phyloP scores from a whole-genome alignment of 176 grass and related monocot genomes.

The Oryza meyeriana region DNA sequence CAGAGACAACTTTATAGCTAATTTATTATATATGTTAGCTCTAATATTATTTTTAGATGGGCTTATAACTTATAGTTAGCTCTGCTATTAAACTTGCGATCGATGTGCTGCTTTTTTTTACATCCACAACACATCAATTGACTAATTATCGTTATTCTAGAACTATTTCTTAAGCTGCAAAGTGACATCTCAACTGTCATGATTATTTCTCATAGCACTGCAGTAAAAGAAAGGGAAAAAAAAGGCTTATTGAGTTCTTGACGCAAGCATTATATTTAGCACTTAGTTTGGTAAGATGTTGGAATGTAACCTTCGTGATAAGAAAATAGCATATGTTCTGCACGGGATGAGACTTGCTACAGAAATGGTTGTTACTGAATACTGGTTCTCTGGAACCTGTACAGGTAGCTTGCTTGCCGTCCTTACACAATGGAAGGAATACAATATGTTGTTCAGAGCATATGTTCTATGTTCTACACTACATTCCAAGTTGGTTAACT shows the following conservation, averaged over 20 bases:
- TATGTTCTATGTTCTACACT: not conserved
- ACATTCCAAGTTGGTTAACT: constrained; percentile 9
- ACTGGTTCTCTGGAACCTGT: not conserved
- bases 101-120: not conserved
- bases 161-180: not conserved
- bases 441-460: not conserved
- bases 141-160: not conserved
- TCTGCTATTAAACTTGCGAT: too few relatives aligned
- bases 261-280: constrained; percentile 11
- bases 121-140: not conserved
- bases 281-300: constrained; percentile 17
- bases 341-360: constrained; percentile 6
- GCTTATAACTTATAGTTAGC: too few relatives aligned
- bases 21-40: too few relatives aligned
- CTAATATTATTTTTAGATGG: too few relatives aligned
- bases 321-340: not conserved
- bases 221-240: not conserved
- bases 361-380: not conserved
- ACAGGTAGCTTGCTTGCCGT: not conserved
- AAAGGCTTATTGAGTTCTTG: not conserved
- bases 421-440: not conserved
- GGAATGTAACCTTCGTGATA: not conserved
- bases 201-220: not conserved
- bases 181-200: constrained; percentile 26
- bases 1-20: too few relatives aligned